These are phyloP conservation scores for Trichomonas tenax DNA, from an alignment of 208 protist genomes.

Conservation along the genomic window DNA sequence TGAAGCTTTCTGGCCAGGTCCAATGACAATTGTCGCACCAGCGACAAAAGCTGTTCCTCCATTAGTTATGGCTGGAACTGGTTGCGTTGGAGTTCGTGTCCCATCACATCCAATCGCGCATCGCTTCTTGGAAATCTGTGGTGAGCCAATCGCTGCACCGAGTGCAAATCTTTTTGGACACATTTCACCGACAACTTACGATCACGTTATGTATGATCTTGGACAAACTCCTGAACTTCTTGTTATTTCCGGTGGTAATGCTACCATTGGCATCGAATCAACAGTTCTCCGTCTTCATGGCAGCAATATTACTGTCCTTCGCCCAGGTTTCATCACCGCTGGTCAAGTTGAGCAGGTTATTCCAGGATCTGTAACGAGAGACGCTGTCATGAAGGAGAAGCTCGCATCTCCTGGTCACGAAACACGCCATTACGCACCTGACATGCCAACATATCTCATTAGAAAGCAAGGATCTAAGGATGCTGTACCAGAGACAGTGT, in stretches of 20 bases:
- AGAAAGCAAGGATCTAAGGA: background rate
- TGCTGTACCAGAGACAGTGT: background rate
- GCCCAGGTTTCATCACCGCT: background rate
- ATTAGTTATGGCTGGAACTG: slow-evolving; percentile 34
- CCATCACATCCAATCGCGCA: slow-evolving; percentile 33
- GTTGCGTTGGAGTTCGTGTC: slow-evolving; percentile 37
- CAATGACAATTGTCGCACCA: slow-evolving; percentile 41
- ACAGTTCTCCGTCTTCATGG: background rate
- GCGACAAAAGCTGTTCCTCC: slow-evolving; percentile 22
- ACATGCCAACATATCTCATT: background rate
- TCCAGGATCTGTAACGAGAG: background rate
- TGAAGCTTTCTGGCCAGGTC: slow-evolving; percentile 41
- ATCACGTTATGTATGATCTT: slow-evolving; percentile 32
- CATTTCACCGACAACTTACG: slow-evolving; percentile 29
- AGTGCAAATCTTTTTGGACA: slow-evolving; percentile 40
- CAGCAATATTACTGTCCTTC: background rate
- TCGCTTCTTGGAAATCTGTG: slow-evolving; percentile 13
- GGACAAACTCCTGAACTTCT: background rate
- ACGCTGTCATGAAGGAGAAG: background rate
- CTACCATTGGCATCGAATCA: slow-evolving; percentile 16
- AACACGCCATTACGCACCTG: background rate
- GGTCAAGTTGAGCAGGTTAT: background rate
- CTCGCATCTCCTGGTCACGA: background rate
- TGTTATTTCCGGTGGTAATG: background rate
- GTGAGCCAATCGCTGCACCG: slow-evolving; percentile 39